phyloP scores from a whole-genome alignment of 306 rosid species.

The Parietaria judaica region DNA sequence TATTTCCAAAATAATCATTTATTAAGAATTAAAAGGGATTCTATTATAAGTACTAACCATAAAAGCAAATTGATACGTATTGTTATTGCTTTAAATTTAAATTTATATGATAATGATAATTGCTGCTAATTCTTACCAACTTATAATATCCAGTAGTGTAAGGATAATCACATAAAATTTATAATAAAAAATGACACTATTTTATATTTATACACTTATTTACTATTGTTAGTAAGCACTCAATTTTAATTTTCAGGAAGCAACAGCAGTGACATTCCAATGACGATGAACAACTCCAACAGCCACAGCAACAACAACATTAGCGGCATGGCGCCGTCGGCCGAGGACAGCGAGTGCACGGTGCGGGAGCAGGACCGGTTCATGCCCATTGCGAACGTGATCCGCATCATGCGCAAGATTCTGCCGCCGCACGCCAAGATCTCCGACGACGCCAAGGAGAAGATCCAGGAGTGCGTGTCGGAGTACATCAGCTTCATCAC shows the following conservation, averaged over 20 bases:
- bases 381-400: conserved; percentile 94
- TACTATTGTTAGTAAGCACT: too few relatives aligned
- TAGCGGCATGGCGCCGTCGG: conserved; percentile 6
- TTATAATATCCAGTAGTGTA: too few relatives aligned
- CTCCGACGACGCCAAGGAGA: conserved; percentile 74
- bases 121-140: too few relatives aligned
- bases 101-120: too few relatives aligned
- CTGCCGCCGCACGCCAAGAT: conserved; percentile 73
- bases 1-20: too few relatives aligned
- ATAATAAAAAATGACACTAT: too few relatives aligned
- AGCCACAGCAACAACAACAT: conserved; percentile 6
- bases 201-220: too few relatives aligned
- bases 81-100: too few relatives aligned
- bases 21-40: too few relatives aligned
- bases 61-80: too few relatives aligned
- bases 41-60: too few relatives aligned
- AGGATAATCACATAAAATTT: too few relatives aligned
- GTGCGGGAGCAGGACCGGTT: conserved; percentile 83
- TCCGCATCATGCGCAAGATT: conserved; percentile 81
- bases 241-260: not conserved
- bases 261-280: conserved; percentile 6
- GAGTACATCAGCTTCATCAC: conserved; percentile 91
- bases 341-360: conserved; percentile 42
- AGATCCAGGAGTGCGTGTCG: conserved; percentile 76
- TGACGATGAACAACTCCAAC: conserved; percentile 20